phyloP scores from a whole-genome alignment of 2,329 filamentous ascomycete genomes.

The Beauveria pseudobassiana region DNA sequence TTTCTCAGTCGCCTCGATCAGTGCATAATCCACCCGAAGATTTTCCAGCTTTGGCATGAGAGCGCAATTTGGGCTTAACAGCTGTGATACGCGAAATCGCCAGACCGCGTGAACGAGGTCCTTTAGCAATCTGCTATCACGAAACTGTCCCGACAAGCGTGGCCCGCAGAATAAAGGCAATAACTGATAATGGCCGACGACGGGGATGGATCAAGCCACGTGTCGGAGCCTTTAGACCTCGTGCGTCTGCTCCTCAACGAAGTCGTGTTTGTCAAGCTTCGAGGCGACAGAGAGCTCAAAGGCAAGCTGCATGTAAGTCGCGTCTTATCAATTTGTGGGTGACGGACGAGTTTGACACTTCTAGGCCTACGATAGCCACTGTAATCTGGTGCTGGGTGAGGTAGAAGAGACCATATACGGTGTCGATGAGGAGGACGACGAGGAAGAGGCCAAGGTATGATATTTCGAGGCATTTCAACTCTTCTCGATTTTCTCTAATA shows the following conservation, averaged over 20 bases:
- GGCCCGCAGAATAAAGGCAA: not conserved
- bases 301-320: slow-evolving; percentile 80
- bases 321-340: not conserved
- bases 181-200: slow-evolving; percentile 66
- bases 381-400: slow-evolving; percentile 91
- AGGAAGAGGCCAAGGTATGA: slow-evolving; percentile 65
- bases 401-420: slow-evolving; percentile 96
- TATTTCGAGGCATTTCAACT: not conserved
- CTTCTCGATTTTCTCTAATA: not conserved
- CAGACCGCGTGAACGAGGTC: not conserved
- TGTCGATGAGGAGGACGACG: slow-evolving; percentile 80
- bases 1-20: not conserved
- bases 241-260: slow-evolving; percentile 93
- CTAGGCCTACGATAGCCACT: slow-evolving; percentile 97
- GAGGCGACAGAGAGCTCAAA: slow-evolving; percentile 91
- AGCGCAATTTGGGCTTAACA: slow-evolving; percentile 9
- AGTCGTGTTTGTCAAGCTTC: slow-evolving; percentile 92
- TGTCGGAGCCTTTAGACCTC: slow-evolving; percentile 89
- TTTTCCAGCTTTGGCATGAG: slow-evolving; percentile 9
- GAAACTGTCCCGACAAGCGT: not conserved
- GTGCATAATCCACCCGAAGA: slow-evolving; percentile 11
- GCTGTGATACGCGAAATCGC: not conserved
- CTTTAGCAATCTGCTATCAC: slow-evolving; percentile 1
- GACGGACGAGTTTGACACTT: not conserved
- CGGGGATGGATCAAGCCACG: slow-evolving; percentile 63